Evolutionary conservation across 495 filamentous ascomycete species (phyloP).

Genomic region (Hyaloscypha variabilis): DNA sequence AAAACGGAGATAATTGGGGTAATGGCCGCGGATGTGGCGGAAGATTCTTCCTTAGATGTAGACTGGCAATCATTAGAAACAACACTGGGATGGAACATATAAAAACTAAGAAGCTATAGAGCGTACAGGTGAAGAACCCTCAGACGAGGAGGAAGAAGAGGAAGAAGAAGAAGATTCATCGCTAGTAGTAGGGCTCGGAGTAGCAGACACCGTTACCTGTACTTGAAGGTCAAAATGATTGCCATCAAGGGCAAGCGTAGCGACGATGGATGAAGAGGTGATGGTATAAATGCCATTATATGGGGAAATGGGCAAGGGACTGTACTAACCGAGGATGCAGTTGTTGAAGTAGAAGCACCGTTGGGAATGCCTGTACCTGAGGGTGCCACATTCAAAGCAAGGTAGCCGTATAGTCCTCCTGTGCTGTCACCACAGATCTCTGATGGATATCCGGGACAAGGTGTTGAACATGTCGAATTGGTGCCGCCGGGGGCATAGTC

Average conservation of each 20-base stretch:
- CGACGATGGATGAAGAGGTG: neutral
- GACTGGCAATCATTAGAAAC: neutral
- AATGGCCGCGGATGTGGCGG: slow-evolving; percentile 31
- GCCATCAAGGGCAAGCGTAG: slow-evolving; percentile 25
- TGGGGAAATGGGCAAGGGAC: neutral
- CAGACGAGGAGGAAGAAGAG: slow-evolving; percentile 11
- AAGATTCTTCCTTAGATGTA: neutral
- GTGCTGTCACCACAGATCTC: slow-evolving; percentile 65
- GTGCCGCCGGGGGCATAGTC: slow-evolving; percentile 61
- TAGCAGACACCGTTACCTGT: slow-evolving; percentile 37
- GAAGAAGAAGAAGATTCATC: slow-evolving; percentile 10
- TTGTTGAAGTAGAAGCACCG: slow-evolving; percentile 10
- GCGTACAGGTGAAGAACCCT: slow-evolving; percentile 28
- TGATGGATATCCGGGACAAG: slow-evolving; percentile 67
- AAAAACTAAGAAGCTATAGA: no score
- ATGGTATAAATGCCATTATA: neutral
- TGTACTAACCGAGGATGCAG: slow-evolving; percentile 25
- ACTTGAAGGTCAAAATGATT: slow-evolving; percentile 31
- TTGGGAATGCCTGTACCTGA: slow-evolving; percentile 46
- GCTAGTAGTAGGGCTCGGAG: slow-evolving; percentile 27
- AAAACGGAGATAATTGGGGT: slow-evolving; percentile 48
- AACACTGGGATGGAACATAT: neutral
- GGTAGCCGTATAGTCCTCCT: slow-evolving; percentile 61
- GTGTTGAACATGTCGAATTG: slow-evolving; percentile 47
- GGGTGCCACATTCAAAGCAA: slow-evolving; percentile 45